phyloP scores from a whole-genome alignment of 805 yeast genomes.

The Candida nanaspora region DNA sequence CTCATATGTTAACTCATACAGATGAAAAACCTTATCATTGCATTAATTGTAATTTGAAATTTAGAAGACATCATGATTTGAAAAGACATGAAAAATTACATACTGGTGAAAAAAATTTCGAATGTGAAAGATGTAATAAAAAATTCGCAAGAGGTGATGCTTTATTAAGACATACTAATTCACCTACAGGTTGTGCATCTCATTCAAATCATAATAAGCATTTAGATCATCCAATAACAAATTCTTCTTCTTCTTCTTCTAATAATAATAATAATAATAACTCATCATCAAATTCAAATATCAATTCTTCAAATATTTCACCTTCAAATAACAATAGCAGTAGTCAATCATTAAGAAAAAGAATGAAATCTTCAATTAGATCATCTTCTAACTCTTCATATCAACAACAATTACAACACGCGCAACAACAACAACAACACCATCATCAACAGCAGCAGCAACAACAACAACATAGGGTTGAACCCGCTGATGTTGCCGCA shows the following conservation, averaged over 20 bases:
- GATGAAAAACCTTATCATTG: slow-evolving; percentile 59
- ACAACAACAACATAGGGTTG: neutral
- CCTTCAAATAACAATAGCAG: no score
- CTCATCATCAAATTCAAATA: neutral
- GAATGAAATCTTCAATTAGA: no score
- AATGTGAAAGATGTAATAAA: slow-evolving; percentile 54
- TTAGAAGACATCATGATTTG: slow-evolving; percentile 70
- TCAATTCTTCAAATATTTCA: no score
- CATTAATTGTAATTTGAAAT: slow-evolving; percentile 49
- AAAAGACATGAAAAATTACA: slow-evolving; percentile 71
- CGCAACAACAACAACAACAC: no score
- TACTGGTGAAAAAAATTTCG: slow-evolving; percentile 66
- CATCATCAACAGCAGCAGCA: neutral
- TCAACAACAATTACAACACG: no score
- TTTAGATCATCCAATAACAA: neutral
- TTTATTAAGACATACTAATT: slow-evolving; percentile 55
- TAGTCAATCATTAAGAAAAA: no score
- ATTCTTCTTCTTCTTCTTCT: neutral
- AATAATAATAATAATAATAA: neutral
- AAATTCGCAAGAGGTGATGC: slow-evolving; percentile 74
- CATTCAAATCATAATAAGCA: neutral
- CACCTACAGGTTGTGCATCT: slow-evolving; percentile 20
- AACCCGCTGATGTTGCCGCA: slow-evolving; percentile 14
- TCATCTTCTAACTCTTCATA: no score
- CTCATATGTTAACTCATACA: slow-evolving; percentile 65